Conservation (phyloP, 345 rosid species). For the Eucalyptus caleyi region DNA sequence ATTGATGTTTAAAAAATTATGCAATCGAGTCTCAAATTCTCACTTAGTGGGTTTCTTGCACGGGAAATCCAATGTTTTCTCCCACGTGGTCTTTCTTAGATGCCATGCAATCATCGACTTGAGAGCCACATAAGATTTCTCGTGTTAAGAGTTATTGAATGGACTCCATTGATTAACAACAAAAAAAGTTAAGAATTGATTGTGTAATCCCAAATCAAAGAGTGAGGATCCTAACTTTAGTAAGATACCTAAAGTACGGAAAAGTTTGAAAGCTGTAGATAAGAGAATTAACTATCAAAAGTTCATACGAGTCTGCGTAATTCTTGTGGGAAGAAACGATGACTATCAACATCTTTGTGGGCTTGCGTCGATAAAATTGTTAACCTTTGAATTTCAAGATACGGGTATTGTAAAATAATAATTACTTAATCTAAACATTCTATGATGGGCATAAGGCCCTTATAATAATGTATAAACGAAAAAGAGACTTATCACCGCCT, state of each 20-base stretch:
- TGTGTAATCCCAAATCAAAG: not conserved
- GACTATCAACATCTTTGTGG: not conserved
- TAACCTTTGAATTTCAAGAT: not conserved
- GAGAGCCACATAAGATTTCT: not conserved
- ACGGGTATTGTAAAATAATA: not conserved
- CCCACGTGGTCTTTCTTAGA: not conserved
- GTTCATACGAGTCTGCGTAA: not conserved
- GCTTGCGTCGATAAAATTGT: not conserved
- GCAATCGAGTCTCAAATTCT: not conserved
- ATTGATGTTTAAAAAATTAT: not conserved
- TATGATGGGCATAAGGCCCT: not conserved
- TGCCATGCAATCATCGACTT: not conserved
- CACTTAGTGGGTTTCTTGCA: not conserved
- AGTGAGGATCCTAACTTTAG: not conserved
- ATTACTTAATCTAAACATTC: not conserved
- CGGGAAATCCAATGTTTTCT: not conserved
- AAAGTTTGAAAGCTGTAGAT: not conserved
- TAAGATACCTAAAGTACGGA: not conserved
- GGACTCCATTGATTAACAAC: not conserved
- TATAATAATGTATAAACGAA: not conserved
- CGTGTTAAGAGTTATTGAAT: rapidly evolving
- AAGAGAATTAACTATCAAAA: not conserved
- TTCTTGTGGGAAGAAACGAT: not conserved
- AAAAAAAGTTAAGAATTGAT: not conserved
- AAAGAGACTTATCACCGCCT: not conserved